These are phyloP conservation scores for Xerocomus nothofagi DNA, from an alignment of 1,284 basidiomycete species.

Conservation along the genomic window DNA sequence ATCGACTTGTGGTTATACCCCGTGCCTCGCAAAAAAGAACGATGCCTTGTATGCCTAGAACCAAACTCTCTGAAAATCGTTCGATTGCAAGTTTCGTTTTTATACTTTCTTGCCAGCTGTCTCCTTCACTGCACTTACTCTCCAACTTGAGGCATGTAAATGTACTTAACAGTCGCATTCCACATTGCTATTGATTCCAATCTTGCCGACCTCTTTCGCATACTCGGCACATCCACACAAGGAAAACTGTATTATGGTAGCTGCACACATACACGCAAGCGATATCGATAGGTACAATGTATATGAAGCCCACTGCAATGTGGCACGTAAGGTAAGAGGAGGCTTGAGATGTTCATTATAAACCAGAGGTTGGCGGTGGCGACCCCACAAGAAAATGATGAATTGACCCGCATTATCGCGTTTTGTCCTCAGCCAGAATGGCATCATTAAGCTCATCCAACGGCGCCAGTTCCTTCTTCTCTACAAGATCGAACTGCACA, in stretches of 20 bases:
- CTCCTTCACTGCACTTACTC: neutral
- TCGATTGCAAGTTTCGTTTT: conserved; percentile 1
- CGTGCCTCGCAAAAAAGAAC: neutral
- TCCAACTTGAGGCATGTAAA: neutral
- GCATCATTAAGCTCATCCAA: conserved; percentile 96
- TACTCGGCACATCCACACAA: conserved; percentile 3
- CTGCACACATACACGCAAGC: conserved; percentile 11
- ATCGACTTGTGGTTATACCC: conserved; percentile 12
- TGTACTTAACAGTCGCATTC: conserved; percentile 2
- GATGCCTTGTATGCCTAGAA: neutral
- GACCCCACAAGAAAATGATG: neutral
- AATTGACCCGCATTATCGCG: conserved; percentile 33
- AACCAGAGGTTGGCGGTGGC: neutral
- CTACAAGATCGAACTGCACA: conserved; percentile 88
- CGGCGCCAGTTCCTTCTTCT: conserved; percentile 95
- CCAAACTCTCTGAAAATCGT: neutral
- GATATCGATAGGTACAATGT: conserved; percentile 11
- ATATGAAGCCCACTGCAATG: conserved; percentile 5
- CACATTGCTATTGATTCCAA: conserved; percentile 3
- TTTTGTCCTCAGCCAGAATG: conserved; percentile 83
- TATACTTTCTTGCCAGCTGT: neutral
- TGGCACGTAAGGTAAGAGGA: neutral
- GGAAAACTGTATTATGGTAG: conserved; percentile 11
- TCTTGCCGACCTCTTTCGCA: neutral
- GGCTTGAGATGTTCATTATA: too few relatives aligned